Conservation (phyloP, 2,329 filamentous ascomycete species). For the Byssochlamys sp. region DNA sequence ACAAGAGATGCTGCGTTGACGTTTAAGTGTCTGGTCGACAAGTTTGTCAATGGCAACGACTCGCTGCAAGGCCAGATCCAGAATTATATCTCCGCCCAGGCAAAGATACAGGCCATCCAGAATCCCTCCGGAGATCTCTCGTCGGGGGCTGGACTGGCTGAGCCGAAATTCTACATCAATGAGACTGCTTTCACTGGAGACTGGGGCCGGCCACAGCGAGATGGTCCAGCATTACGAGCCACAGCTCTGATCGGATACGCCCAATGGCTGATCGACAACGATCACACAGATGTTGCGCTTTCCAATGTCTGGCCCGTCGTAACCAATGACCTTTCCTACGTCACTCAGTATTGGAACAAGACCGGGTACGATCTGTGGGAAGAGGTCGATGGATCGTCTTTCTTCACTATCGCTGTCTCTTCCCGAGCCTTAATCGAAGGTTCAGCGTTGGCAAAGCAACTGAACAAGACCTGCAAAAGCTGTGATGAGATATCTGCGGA, state of each 20-base stretch:
- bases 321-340: slow-evolving; percentile 65
- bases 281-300: slow-evolving; percentile 42
- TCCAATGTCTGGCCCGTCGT: slow-evolving; percentile 62
- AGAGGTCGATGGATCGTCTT: slow-evolving; percentile 65
- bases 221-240: slow-evolving; percentile 68
- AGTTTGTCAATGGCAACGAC: slow-evolving; percentile 53
- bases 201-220: slow-evolving; percentile 72
- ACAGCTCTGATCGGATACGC: slow-evolving; percentile 64
- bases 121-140: slow-evolving; percentile 58
- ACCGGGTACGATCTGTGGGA: slow-evolving; percentile 72
- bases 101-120: slow-evolving; percentile 54
- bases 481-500: slow-evolving; percentile 60
- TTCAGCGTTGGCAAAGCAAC: slow-evolving; percentile 51
- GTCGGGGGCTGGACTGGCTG: slow-evolving; percentile 48
- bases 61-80: slow-evolving; percentile 53
- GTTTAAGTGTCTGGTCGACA: slow-evolving; percentile 59
- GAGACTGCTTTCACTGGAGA: slow-evolving; percentile 49
- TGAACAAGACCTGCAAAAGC: slow-evolving; percentile 51
- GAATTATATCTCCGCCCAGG: slow-evolving; percentile 60
- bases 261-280: slow-evolving; percentile 60
- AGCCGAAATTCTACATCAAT: slow-evolving; percentile 64
- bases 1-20: slow-evolving; percentile 63
- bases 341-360: slow-evolving; percentile 43
- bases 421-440: slow-evolving; percentile 56
- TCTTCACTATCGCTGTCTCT: slow-evolving; percentile 64